Percentiles rank a stretch among this genome's conserved stretches.
phyloP scores from a whole-genome alignment of 225 moss, liverwort and hornwort genomes.

The Lunularia cruciata region DNA sequence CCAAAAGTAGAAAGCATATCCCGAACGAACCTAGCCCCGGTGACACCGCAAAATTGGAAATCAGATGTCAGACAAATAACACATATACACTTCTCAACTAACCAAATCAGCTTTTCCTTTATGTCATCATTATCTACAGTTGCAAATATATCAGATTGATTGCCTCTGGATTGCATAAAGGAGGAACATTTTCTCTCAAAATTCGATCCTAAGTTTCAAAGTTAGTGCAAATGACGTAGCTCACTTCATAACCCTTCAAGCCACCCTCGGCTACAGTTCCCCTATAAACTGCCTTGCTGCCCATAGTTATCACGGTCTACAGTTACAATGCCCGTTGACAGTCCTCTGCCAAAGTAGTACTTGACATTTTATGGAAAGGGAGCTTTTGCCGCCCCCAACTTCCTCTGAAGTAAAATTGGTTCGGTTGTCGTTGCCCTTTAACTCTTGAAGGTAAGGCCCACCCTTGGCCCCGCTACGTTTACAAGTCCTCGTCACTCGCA shows the following conservation, averaged over 20 bases:
- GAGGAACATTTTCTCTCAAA: not conserved
- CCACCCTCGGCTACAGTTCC: not conserved
- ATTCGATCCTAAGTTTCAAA: not conserved
- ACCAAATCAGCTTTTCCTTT: slow-evolving; percentile 1
- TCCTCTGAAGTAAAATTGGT: not conserved
- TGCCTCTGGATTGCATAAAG: not conserved
- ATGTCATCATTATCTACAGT: not conserved
- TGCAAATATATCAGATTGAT: not conserved
- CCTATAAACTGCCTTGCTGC: not conserved
- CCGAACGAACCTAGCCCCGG: not conserved
- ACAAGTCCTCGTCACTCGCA: not conserved
- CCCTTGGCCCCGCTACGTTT: not conserved
- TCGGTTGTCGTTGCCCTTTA: not conserved
- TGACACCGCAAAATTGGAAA: not conserved
- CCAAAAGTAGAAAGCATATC: slow-evolving; percentile 1
- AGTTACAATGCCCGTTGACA: not conserved
- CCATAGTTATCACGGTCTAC: slow-evolving; percentile 1
- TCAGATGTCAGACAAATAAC: not conserved
- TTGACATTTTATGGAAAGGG: not conserved
- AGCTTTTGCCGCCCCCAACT: not conserved
- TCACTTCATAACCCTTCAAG: not conserved
- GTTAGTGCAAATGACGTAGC: slow-evolving; percentile 3
- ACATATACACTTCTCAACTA: not conserved
- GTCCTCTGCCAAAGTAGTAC: not conserved
- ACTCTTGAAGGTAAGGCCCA: not conserved